Conservation (phyloP, 2,329 filamentous ascomycete species). For the Stachybotrys elegans region DNA sequence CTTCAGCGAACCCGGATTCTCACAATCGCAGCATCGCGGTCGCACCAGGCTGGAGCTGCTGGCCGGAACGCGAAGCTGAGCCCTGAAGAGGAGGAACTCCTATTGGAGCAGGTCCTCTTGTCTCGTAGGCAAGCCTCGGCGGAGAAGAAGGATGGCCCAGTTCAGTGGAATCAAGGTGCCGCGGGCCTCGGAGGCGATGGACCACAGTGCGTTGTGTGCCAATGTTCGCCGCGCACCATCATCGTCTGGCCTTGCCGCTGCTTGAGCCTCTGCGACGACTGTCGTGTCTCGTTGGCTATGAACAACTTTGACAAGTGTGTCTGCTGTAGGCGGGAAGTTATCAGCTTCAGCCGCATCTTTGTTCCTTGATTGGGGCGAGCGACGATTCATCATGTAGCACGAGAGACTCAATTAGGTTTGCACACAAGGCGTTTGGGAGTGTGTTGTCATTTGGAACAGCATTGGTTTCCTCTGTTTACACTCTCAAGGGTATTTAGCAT, state of each 20-base stretch:
- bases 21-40: constrained; percentile 22
- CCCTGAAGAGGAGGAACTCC: constrained; percentile 53
- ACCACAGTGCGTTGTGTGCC: constrained; percentile 90
- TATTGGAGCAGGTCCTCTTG: constrained; percentile 57
- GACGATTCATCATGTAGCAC: no score
- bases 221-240: constrained; percentile 77
- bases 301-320: constrained; percentile 97
- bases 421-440: no score
- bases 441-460: no score
- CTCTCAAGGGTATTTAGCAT: no score
- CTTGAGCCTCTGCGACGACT: constrained; percentile 90
- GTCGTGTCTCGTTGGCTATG: constrained; percentile 86
- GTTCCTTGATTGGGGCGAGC: no score
- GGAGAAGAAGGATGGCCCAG: constrained; percentile 9
- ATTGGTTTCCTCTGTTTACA: no score
- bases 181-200: constrained; percentile 65
- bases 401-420: no score
- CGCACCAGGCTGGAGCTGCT: constrained; percentile 11
- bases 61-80: constrained; percentile 36
- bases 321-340: constrained; percentile 83
- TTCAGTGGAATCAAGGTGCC: constrained; percentile 65
- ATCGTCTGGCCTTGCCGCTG: constrained; percentile 97
- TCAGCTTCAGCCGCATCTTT: constrained; percentile 85
- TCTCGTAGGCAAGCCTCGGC: constrained; percentile 34
- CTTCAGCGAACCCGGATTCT: constrained; percentile 63